These are phyloP conservation scores for Sarcodon sp. DNA, from an alignment of 768 basidiomycete genomes.

Conservation along the genomic window DNA sequence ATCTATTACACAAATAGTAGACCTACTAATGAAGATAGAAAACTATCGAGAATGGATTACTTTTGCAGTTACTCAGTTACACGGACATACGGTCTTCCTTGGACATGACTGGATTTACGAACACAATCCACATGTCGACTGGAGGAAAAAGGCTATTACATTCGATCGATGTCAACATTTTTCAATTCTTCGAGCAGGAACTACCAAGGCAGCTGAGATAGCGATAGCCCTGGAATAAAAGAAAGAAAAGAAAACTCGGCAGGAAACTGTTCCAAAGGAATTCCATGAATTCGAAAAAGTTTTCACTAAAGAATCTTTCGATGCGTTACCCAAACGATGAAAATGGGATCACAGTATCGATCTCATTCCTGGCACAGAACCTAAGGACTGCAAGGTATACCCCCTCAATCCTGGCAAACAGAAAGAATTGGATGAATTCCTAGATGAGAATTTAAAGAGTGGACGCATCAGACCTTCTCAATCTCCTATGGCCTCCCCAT, in stretches of 20 bases:
- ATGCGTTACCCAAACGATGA: constrained; percentile 3
- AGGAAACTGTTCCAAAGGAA: constrained; percentile 4
- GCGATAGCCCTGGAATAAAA: constrained; percentile 2
- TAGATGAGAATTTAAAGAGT: constrained; percentile 8
- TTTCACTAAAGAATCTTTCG: constrained; percentile 8
- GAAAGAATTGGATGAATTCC: constrained; percentile 5
- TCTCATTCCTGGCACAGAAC: constrained; percentile 1
- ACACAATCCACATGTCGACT: constrained; percentile 10
- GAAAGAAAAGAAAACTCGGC: not conserved
- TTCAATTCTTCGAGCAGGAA: not conserved
- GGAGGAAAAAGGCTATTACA: constrained; percentile 4
- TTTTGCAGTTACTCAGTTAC: constrained; percentile 5
- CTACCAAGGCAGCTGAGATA: constrained; percentile 4
- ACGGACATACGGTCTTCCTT: constrained; percentile 6
- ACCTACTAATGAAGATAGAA: not conserved
- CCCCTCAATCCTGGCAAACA: constrained; percentile 2
- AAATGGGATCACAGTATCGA: constrained; percentile 10
- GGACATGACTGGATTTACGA: constrained; percentile 9
- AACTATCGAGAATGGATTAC: constrained; percentile 4
- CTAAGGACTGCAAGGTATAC: constrained; percentile 5
- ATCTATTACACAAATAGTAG: constrained; percentile 4
- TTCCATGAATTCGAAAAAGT: constrained; percentile 13
- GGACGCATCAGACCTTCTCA: constrained; percentile 11
- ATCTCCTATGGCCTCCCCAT: constrained; percentile 9
- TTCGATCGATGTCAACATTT: constrained; percentile 3